Evolutionary conservation across 495 filamentous ascomycete genomes (phyloP), one percentile per base, ranked within the genome.

Genomic region (Hypoxylon trugodes): DNA sequence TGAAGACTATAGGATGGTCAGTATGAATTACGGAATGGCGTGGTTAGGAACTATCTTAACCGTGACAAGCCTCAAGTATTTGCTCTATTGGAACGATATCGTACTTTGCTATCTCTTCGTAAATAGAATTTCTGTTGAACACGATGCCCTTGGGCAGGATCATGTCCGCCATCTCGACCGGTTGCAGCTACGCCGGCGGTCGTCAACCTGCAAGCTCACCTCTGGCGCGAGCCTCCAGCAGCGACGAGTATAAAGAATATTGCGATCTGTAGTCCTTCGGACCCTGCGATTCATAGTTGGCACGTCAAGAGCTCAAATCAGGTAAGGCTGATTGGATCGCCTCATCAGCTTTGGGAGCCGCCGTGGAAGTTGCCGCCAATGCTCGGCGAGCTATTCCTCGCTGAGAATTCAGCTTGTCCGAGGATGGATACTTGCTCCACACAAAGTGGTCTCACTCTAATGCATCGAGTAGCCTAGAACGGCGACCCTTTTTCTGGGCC

Each of bases 141-240:
- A 84, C 69, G 43, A 84, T 73, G 48, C 82, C 77, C 72, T 76
- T 78, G 6, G 79, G 80, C 38, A 82, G 62, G 22, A 80, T 73
- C 70, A 75, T 73, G 35, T 51, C 61, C 54, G 59, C 46, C 71
- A 72, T 74, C 64, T 61, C 72, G 45, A 54, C 45, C 64, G 64
- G 30, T 50, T 46, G 59, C 50, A 52, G 33, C 45, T 48, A 46
- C 45, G 9, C 22, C 50, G 49, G 43, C 45, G 58, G 52, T 53
- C 59, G 64, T 70, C 59, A 15, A 59, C 61, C 55, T 58, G 50
- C 61, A 70, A 70, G 61, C 61, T 45, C 64, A 62, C 40, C 38
- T 42, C 25, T 47, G 35, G 33, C 18, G 46, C 46, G 64, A 67
- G 58, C 64, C 59, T 58, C 64, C 48, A 58, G 64, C 25, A 61